These are phyloP conservation scores for Colletotrichum sansevieriae DNA, from an alignment of 2,329 filamentous ascomycete species.

Conservation along the genomic window DNA sequence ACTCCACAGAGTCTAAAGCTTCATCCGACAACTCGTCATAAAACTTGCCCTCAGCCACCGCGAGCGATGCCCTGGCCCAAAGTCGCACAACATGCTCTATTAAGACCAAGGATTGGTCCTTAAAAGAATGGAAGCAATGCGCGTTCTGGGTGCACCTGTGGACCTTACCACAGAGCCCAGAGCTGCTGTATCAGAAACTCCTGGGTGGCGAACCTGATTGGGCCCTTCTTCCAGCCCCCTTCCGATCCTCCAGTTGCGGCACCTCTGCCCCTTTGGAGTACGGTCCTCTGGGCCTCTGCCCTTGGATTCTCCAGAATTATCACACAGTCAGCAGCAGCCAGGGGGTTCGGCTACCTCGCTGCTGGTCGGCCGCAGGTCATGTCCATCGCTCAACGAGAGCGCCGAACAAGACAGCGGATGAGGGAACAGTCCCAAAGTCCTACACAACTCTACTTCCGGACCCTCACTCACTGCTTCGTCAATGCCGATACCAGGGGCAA, in stretches of 20 bases:
- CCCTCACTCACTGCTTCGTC: conserved; percentile 13
- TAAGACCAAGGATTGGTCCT: conserved; percentile 29
- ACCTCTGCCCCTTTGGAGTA: conserved; percentile 1
- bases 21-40: conserved; percentile 13
- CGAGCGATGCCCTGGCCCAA: not conserved
- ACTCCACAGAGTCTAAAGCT: conserved; percentile 16
- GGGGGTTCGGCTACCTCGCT: conserved; percentile 11
- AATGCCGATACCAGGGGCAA: conserved; percentile 22
- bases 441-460: not conserved
- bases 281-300: conserved; percentile 19
- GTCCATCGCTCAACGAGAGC: not conserved
- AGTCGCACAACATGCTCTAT: conserved; percentile 28
- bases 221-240: conserved; percentile 24
- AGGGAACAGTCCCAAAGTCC: conserved; percentile 7
- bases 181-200: conserved; percentile 31
- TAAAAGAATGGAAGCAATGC: conserved; percentile 23
- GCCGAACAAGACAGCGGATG: conserved; percentile 1
- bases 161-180: not conserved
- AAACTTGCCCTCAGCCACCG: not conserved
- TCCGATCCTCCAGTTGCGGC: not conserved
- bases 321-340: conserved; percentile 18
- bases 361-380: not conserved
- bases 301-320: conserved; percentile 20
- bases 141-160: not conserved
- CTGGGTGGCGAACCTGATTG: conserved; percentile 27